Evolutionary conservation across 768 basidiomycete species (phyloP).

Genomic region (Suillus decipiens): DNA sequence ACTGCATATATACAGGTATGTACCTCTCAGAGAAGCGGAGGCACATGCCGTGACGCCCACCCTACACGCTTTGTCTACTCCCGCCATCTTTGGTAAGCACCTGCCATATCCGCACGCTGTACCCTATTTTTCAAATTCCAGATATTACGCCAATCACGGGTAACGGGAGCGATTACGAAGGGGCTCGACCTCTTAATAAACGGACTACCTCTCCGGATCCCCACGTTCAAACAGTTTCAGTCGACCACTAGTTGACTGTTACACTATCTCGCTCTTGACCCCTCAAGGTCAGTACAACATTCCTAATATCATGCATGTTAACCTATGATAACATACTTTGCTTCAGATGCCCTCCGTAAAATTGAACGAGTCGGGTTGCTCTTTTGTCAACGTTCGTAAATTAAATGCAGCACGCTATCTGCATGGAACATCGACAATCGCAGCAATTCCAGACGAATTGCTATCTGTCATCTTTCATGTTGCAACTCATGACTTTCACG

Average conservation of each 20-base stretch:
- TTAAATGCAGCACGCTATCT: slow-evolving; percentile 1
- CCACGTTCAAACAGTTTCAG: neutral
- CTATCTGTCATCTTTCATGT: slow-evolving; percentile 37
- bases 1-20: slow-evolving; percentile 6
- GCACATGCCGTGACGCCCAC: slow-evolving; percentile 17
- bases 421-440: neutral
- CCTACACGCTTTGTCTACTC: slow-evolving; percentile 22
- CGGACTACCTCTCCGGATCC: neutral
- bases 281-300: slow-evolving; percentile 7
- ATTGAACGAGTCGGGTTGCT: neutral
- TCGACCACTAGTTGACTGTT: neutral
- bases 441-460: slow-evolving; percentile 37
- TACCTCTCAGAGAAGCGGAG: slow-evolving; percentile 9
- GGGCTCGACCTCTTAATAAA: slow-evolving; percentile 10
- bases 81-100: slow-evolving; percentile 17
- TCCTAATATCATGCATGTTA: neutral
- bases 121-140: neutral
- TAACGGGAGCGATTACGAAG: slow-evolving; percentile 5
- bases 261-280: neutral
- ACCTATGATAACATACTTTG: neutral
- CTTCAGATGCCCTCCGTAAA: neutral
- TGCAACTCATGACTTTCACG: slow-evolving; percentile 29
- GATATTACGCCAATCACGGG: slow-evolving; percentile 6
- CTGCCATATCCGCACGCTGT: slow-evolving; percentile 8
- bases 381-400: slow-evolving; percentile 4